These are phyloP conservation scores for Spirogloea muscicola DNA, from an alignment of 139 green algal genomes.

Conservation along the genomic window DNA sequence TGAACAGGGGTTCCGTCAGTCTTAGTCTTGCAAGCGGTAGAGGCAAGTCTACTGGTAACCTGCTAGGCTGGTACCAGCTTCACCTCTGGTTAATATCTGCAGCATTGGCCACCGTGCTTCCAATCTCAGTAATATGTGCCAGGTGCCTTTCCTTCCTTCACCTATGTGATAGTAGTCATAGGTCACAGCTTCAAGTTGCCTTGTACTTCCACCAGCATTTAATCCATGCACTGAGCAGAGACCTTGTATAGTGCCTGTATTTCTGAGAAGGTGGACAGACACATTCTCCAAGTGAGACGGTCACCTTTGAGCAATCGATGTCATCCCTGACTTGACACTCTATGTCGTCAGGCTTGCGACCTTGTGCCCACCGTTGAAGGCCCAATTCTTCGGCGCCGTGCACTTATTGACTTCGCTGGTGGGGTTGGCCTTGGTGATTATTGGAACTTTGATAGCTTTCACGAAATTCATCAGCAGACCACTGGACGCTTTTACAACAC, in stretches of 20 bases:
- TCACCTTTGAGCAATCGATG: neutral
- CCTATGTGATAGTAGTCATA: too few species aligned
- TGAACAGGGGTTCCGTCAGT: neutral
- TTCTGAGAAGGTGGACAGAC: too few species aligned
- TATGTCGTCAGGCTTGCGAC: slow-evolving; percentile 3
- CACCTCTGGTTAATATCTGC: too few species aligned
- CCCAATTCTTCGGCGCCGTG: neutral
- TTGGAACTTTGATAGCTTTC: neutral
- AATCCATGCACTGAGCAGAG: neutral
- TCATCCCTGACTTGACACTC: neutral
- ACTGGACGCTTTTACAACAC: neutral
- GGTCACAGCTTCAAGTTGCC: neutral
- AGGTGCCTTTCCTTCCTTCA: too few species aligned
- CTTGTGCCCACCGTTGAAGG: neutral
- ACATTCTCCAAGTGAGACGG: neutral
- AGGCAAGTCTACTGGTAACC: neutral
- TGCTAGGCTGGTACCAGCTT: too few species aligned
- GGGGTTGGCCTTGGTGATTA: neutral
- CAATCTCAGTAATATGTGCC: too few species aligned
- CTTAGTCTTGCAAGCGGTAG: neutral
- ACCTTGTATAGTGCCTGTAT: neutral
- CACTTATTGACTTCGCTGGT: neutral
- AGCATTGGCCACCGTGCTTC: too few species aligned
- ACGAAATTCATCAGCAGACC: neutral
- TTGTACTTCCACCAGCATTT: neutral